A percentile compares a stretch with the other conserved stretches of the same genome.
These are phyloP conservation scores for Penicillium nucicola DNA, from an alignment of 495 filamentous ascomycete species.

Conservation along the genomic window DNA sequence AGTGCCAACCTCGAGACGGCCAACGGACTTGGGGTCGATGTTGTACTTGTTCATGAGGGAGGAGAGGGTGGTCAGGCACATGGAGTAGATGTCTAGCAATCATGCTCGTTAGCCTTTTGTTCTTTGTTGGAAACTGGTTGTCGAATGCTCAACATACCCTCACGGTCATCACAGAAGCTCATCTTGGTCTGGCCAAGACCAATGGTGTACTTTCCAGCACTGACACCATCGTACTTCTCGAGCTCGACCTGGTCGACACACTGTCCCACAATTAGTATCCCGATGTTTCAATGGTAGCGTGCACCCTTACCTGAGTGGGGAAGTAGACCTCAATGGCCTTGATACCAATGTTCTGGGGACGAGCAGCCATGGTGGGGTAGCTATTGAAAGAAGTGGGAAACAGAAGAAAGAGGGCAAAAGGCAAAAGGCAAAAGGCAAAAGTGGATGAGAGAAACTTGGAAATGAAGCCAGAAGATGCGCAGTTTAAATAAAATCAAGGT, in stretches of 20 bases:
- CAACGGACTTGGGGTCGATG: conserved; percentile 85
- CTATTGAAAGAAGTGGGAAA: conserved; percentile 6
- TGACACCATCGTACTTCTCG: conserved; percentile 97
- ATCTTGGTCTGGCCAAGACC: conserved; percentile 99
- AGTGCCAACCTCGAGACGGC: conserved; percentile 94
- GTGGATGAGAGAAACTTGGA: too few relatives aligned
- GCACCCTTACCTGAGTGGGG: conserved; percentile 76
- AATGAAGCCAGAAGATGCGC: not conserved
- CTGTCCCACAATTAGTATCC: too few relatives aligned
- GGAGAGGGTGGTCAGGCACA: conserved; percentile 84
- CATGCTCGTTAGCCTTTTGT: not conserved
- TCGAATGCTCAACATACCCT: conserved; percentile 65
- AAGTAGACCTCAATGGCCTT: conserved; percentile 99
- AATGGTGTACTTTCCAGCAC: conserved; percentile 95
- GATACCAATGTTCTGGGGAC: conserved; percentile 96
- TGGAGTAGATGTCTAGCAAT: conserved; percentile 89
- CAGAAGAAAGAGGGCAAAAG: not conserved
- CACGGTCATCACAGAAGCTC: conserved; percentile 99
- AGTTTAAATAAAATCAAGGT: conserved; percentile 11
- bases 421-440: not conserved
- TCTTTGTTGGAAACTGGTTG: not conserved
- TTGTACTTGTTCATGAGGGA: conserved; percentile 90
- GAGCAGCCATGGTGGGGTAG: conserved; percentile 69
- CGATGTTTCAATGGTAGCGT: not conserved
- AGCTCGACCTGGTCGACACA: conserved; percentile 95